phyloP scores from a whole-genome alignment of 2,329 filamentous ascomycete genomes.

The Teratosphaeria zuluensis region DNA sequence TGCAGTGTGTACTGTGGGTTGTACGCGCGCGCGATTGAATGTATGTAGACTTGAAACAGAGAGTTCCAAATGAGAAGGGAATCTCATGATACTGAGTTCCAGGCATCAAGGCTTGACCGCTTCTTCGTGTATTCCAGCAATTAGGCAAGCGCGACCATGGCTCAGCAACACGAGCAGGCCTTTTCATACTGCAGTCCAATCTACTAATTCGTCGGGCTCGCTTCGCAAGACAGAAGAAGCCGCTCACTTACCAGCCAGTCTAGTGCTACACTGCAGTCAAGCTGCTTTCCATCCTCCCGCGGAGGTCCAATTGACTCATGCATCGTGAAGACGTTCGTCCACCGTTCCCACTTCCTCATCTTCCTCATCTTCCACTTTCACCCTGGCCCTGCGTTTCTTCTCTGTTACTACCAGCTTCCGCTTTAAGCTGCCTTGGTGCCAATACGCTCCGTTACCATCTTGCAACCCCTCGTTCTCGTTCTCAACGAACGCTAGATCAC shows the following conservation, averaged over 20 bases:
- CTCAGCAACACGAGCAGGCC: not conserved
- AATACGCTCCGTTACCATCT: not conserved
- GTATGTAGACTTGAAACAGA: not conserved
- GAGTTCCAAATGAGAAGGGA: not conserved
- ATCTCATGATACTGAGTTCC: not conserved
- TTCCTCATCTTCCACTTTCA: not conserved
- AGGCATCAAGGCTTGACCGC: not conserved
- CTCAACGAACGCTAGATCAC: conserved; percentile 65
- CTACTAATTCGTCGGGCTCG: not conserved
- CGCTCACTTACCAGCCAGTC: not conserved
- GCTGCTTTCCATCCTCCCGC: not conserved
- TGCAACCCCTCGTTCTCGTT: conserved; percentile 26
- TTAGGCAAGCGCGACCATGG: not conserved
- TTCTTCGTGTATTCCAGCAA: not conserved
- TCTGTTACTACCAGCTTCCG: not conserved
- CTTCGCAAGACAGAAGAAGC: not conserved
- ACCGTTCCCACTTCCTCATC: no score
- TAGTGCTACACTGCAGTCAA: not conserved
- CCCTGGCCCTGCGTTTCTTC: not conserved
- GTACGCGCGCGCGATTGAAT: not conserved
- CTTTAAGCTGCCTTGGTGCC: not conserved
- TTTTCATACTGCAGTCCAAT: not conserved
- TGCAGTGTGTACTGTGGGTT: not conserved
- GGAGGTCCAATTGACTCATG: not conserved
- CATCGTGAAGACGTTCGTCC: not conserved